Evolutionary conservation across 768 basidiomycete genomes (phyloP), one percentile per base, ranked within the genome.

Genomic region (Amylocystis lapponica): DNA sequence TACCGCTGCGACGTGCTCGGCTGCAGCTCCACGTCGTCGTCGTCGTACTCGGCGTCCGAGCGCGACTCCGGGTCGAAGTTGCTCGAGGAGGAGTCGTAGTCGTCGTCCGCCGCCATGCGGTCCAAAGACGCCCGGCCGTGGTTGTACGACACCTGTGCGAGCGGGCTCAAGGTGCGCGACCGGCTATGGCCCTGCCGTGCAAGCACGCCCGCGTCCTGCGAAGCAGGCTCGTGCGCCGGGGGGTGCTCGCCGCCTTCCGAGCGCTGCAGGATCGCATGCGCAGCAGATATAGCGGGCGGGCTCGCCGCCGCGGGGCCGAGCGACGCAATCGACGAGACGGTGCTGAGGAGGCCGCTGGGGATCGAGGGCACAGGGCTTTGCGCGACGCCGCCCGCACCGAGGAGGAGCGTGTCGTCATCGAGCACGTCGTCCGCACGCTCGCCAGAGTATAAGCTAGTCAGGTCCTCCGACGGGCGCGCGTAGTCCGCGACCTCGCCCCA

Each of bases 401-500:
- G 61, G 25, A 75, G 70, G 53, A 75, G 71, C 26, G 74, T 72
- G 45, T 75, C 74, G 22, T 76, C 74, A 50, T 76, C 70, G 32
- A 69, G 52, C 48, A 64, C 67, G 10, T 68, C 74, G 30, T 68
- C 66, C 20, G 41, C 46, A 19, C 50, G 52, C 44, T 73, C 72
- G 23, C 64, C 69, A 12, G 68, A 70, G 45, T 74, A 66, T 35
- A 76, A 47, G 43, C 68, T 72, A 31, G 58, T 65, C 51, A 70
- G 62, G 32, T 70, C 69, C 34, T 69, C 69, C 62, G 58, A 68
- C 36, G 46, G 66, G 57, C 48, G 58, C 13, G 60, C 57, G 55
- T 58, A 56, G 56, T 57, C 70, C 50, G 63, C 66, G 13, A 69
- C 58, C 10, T 66, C 79, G 0, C 78, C 80, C 81, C 81, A 83